phyloP scores from a whole-genome alignment of 2,329 filamentous ascomycete genomes.

The Aspergillus sp. region DNA sequence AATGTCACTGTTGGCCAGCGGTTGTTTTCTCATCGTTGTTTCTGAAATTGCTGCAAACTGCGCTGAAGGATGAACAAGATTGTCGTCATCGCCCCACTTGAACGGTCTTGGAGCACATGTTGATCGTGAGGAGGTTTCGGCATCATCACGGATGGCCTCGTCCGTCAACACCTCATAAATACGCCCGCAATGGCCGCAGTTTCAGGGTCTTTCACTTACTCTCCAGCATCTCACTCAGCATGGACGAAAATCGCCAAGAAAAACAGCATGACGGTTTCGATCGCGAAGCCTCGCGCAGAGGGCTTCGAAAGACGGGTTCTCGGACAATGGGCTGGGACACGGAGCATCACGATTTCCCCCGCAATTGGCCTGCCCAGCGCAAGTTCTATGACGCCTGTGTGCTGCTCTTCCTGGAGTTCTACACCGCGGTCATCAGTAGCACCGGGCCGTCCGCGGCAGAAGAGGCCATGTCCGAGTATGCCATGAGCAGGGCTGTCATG shows the following conservation, averaged over 20 bases:
- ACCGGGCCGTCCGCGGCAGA: constrained; percentile 11
- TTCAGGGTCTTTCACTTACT: neutral
- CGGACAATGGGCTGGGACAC: neutral
- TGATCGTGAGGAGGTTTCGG: neutral
- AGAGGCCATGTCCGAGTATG: constrained; percentile 8
- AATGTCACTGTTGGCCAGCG: too few relatives aligned
- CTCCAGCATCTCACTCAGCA: neutral
- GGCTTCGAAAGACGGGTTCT: neutral
- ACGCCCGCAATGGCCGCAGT: neutral
- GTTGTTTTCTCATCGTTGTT: neutral
- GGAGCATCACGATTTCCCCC: neutral
- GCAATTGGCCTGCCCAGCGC: constrained; percentile 7
- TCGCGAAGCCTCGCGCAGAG: neutral
- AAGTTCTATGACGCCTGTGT: constrained; percentile 11
- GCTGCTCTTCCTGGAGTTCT: constrained; percentile 11
- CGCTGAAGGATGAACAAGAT: neutral
- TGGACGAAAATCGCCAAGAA: neutral
- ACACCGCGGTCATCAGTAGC: constrained; percentile 5
- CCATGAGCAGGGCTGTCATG: neutral
- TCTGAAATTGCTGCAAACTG: neutral
- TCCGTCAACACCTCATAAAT: neutral
- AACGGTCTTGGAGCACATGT: neutral
- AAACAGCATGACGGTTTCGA: neutral
- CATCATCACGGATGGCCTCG: neutral
- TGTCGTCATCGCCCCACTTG: neutral